phyloP scores from a whole-genome alignment of 129 eudicot species.

The Ambrosia trifida region DNA sequence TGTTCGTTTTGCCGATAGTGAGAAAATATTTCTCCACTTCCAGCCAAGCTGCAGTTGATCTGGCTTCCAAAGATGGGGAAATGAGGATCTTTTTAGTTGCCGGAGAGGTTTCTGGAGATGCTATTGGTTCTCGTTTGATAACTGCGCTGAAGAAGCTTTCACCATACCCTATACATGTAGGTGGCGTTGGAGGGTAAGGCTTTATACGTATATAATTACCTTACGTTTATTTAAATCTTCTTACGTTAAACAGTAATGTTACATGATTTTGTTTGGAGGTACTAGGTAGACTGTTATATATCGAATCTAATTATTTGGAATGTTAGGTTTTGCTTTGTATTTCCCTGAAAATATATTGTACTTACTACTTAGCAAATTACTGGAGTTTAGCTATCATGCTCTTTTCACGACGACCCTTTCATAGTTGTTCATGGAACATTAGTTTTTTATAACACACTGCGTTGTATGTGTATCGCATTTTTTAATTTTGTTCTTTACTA shows the following conservation, averaged over 20 bases:
- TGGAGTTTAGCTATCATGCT: not conserved
- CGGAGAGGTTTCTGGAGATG: constrained; percentile 95
- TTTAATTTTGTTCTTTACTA: not conserved
- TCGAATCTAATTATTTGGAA: not conserved
- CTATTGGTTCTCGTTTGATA: constrained; percentile 72
- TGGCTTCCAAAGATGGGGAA: constrained; percentile 82
- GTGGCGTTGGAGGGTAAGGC: constrained; percentile 86
- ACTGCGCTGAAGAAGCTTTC: constrained; percentile 67
- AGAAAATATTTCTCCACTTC: constrained; percentile 50
- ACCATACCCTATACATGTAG: constrained; percentile 65
- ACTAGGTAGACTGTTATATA: not conserved
- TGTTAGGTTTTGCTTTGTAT: not conserved
- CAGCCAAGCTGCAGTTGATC: constrained; percentile 49
- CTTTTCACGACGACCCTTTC: not conserved
- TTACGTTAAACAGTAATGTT: not conserved
- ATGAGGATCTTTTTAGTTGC: constrained; percentile 90
- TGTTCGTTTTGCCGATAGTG: constrained; percentile 12
- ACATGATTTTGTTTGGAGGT: not conserved
- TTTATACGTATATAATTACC: not conserved
- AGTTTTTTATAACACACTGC: not conserved
- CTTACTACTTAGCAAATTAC: not conserved
- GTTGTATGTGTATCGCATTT: not conserved
- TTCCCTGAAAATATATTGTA: not conserved
- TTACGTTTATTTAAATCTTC: not conserved
- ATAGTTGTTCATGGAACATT: not conserved